These are phyloP conservation scores for Phytophthora aleatoria DNA, from an alignment of 352 stramenopile species.

Conservation along the genomic window DNA sequence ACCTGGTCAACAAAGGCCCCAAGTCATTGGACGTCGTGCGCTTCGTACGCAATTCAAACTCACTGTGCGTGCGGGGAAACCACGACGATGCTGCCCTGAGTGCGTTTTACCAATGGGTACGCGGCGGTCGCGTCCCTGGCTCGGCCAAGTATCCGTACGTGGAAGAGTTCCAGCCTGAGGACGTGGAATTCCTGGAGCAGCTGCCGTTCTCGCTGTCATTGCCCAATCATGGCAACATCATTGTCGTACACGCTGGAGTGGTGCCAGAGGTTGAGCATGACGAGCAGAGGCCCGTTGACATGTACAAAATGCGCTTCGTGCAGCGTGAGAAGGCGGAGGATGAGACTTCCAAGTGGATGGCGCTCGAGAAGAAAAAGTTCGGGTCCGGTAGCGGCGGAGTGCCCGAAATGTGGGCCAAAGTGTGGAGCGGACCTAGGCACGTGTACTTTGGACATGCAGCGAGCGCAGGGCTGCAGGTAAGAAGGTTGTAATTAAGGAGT, in stretches of 20 bases:
- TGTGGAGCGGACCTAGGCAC: constrained; percentile 79
- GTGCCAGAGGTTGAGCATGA: constrained; percentile 61
- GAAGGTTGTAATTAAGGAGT: background rate
- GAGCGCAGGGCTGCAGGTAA: constrained; percentile 75
- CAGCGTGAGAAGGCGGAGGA: constrained; percentile 39
- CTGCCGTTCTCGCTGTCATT: constrained; percentile 81
- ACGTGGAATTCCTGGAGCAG: constrained; percentile 73
- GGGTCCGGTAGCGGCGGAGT: constrained; percentile 29
- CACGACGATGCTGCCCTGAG: constrained; percentile 79
- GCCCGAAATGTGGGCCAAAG: constrained; percentile 67
- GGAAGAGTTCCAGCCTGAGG: constrained; percentile 49
- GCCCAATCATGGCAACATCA: constrained; percentile 48
- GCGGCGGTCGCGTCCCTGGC: constrained; percentile 9
- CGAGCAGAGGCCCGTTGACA: constrained; percentile 85
- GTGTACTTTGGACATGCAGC: constrained; percentile 94
- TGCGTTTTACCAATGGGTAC: constrained; percentile 59
- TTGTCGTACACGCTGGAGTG: constrained; percentile 81
- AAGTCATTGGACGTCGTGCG: constrained; percentile 79
- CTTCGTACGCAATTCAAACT: constrained; percentile 58
- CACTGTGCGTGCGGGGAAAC: constrained; percentile 79
- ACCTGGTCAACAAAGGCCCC: constrained; percentile 94
- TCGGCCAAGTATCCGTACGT: constrained; percentile 75
- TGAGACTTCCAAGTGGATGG: constrained; percentile 26
- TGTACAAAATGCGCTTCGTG: constrained; percentile 94
- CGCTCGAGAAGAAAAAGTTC: constrained; percentile 42